Evolutionary conservation across 306 rosid genomes (phyloP), one percentile per base, ranked within the genome.

Genomic region (Cucumis cinereus): DNA sequence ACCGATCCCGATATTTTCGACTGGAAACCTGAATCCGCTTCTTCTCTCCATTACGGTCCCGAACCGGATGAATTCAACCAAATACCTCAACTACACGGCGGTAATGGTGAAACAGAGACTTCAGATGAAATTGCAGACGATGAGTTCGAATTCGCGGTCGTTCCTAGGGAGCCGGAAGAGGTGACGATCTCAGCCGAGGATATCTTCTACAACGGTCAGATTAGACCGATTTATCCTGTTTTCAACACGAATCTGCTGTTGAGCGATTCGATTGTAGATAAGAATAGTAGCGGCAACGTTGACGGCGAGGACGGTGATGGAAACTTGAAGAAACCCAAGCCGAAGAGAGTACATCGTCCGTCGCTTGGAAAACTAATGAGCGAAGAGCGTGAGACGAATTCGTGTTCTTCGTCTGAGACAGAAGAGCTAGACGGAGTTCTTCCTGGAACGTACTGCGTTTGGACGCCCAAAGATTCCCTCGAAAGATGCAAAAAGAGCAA

Each of bases 141-240:
- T 0, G 96, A 90, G 12, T 90, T 88, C 54, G 97, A 95, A 36
- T 95, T 95, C 71, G 78, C 92, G 7, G 79, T 82, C 30, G 79
- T 85, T 23, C 57, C 82, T 52, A 73, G 66, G 23, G 89, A 85
- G 22, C 36, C 82, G 0, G 62, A 77, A 20, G 78, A 89, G 38
- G 82, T 83, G 0, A 84, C 88, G 1, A 86, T 88, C 4, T 84
- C 98, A 0, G 97, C 97, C 2, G 99, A 86, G 38, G 99, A 95
- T 81, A 83, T 92, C 76, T 95, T 95, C 85, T 81, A 52, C 59
- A 87, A 92, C 82, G 99, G 99, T n/a, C 93, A 84, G 45, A 95
- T 95, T 87, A 84, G 60, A 59, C 91, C 98, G 20, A 74, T 76
- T 5, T 90, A 85, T 79, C 97, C 98, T 0, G 67, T 86, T 70